phyloP scores from a whole-genome alignment of 139 green algal genomes.

The Zygnema cylindricum region DNA sequence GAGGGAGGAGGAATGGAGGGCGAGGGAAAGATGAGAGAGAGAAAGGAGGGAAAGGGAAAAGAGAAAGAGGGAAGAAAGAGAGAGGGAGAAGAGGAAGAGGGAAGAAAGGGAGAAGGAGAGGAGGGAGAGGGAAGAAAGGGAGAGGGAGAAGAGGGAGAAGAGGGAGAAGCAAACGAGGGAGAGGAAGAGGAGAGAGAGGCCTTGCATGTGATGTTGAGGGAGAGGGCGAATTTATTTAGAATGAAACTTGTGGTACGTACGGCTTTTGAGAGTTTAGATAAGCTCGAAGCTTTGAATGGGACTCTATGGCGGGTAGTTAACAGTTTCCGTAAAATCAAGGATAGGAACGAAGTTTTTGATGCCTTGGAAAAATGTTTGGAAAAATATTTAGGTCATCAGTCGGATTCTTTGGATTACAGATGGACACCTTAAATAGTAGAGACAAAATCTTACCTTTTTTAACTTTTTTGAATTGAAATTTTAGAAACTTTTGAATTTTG shows the following conservation, averaged over 20 bases:
- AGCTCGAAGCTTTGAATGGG: constrained; percentile 23
- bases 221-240: constrained; percentile 16
- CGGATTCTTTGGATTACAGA: not conserved
- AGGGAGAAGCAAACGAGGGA: not conserved
- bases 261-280: not conserved
- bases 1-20: not conserved
- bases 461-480: not conserved
- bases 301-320: constrained; percentile 21
- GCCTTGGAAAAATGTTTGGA: constrained; percentile 23
- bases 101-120: not conserved
- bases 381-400: not conserved
- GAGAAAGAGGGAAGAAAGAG: no score
- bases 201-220: not conserved
- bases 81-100: constrained; percentile 17
- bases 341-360: constrained; percentile 19
- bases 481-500: not conserved
- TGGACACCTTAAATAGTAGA: not conserved
- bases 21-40: not conserved
- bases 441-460: not conserved
- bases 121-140: no score
- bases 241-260: constrained; percentile 1
- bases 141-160: no score
- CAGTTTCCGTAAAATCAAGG: constrained; percentile 15
- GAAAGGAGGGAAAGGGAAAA: not conserved
- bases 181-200: not conserved